Conservation (phyloP, 2,329 filamentous ascomycete genomes). For the Botryotinia convoluta region DNA sequence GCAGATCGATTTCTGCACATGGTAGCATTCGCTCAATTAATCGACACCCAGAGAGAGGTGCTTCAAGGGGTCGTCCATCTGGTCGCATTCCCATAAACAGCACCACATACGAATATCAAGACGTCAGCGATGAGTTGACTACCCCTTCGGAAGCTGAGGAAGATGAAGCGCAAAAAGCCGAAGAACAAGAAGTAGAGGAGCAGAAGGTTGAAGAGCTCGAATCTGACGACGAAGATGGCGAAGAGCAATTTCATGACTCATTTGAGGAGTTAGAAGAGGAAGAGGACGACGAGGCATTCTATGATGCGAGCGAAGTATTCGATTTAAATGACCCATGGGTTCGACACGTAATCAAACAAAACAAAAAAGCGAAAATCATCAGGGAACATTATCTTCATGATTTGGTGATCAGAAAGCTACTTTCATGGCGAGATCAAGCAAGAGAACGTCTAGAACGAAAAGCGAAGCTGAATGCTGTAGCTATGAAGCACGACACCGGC, state of each 20-base stretch:
- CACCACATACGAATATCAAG: slow-evolving; percentile 26
- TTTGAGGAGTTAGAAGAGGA: neutral
- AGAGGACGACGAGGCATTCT: neutral
- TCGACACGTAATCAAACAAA: neutral
- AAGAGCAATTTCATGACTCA: neutral
- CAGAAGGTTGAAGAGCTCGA: neutral
- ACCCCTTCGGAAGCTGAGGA: slow-evolving; percentile 25
- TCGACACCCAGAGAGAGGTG: slow-evolving; percentile 25
- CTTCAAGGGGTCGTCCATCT: slow-evolving; percentile 8
- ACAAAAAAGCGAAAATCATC: slow-evolving; percentile 29
- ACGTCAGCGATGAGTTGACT: slow-evolving; percentile 29
- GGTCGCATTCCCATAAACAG: slow-evolving; percentile 21
- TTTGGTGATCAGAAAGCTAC: slow-evolving; percentile 26
- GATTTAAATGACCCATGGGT: neutral
- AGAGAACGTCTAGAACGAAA: slow-evolving; percentile 40
- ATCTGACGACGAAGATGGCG: neutral
- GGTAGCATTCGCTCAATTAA: slow-evolving; percentile 30
- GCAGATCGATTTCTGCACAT: slow-evolving; percentile 34
- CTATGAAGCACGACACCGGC: slow-evolving; percentile 49
- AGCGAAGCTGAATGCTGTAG: slow-evolving; percentile 43
- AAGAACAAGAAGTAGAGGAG: neutral
- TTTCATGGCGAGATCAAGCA: slow-evolving; percentile 33
- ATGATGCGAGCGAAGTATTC: slow-evolving; percentile 14
- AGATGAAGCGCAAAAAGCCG: neutral
- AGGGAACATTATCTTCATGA: slow-evolving; percentile 28